A percentile compares a stretch with the other conserved stretches of the same genome.
Conservation (phyloP, 1,139 yeast species). For the Lodderomyces margitis region DNA sequence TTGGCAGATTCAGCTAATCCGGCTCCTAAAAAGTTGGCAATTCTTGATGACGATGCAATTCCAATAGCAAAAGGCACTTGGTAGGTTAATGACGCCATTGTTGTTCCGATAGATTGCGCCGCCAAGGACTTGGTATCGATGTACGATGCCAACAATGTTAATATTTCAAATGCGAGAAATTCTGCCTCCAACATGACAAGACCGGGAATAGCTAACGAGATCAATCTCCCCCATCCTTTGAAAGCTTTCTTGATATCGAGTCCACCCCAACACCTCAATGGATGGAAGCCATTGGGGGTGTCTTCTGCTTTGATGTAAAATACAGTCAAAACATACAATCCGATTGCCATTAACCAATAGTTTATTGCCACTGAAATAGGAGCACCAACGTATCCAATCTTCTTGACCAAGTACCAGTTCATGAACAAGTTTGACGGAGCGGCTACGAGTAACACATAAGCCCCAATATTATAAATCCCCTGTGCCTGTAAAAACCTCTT, state of each 20-base stretch:
- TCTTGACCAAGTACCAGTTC: conserved; percentile 41
- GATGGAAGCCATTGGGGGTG: conserved; percentile 41
- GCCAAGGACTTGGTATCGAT: conserved; percentile 55
- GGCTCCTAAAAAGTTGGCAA: conserved; percentile 60
- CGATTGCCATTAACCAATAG: conserved; percentile 55
- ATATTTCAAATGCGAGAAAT: conserved; percentile 55
- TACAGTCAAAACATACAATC: conserved; percentile 41
- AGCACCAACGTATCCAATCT: conserved; percentile 50
- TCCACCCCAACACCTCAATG: conserved; percentile 46
- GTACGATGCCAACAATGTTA: conserved; percentile 55
- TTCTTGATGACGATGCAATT: conserved; percentile 58
- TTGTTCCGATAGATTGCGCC: conserved; percentile 57
- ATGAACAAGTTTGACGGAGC: conserved; percentile 58
- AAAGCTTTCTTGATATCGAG: conserved; percentile 31
- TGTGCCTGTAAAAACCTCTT: conserved; percentile 76
- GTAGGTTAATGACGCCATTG: conserved; percentile 52
- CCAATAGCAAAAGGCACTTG: conserved; percentile 61
- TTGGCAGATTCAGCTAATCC: conserved; percentile 47
- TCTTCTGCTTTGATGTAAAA: conserved; percentile 35
- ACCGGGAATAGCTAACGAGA: conserved; percentile 55
- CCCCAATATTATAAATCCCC: conserved; percentile 77
- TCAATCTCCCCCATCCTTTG: conserved; percentile 46
- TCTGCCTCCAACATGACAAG: conserved; percentile 60
- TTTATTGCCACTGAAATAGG: conserved; percentile 58
- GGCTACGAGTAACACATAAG: conserved; percentile 63